Evolutionary conservation across 345 rosid genomes (phyloP).

Genomic region (Hypericum perforatum): DNA sequence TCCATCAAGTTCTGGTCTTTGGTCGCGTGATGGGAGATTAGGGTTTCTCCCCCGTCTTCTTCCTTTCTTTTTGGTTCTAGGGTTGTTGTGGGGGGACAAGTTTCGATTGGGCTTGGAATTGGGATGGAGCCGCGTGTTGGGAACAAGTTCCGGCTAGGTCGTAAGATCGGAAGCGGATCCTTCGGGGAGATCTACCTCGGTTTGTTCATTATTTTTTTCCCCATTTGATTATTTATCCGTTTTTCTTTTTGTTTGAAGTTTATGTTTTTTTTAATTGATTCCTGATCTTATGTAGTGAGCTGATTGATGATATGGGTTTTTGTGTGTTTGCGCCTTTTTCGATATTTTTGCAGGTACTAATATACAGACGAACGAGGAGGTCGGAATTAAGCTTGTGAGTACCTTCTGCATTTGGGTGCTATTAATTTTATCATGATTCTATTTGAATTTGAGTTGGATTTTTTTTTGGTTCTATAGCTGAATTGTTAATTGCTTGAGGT

Average conservation of each 20-base stretch:
- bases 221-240: not conserved
- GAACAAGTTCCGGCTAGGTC: slow-evolving; percentile 79
- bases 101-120: not conserved
- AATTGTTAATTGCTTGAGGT: not conserved
- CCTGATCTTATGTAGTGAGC: not conserved
- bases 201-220: slow-evolving; percentile 17
- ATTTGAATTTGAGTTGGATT: not conserved
- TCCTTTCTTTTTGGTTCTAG: too few relatives aligned
- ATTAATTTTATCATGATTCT: too few relatives aligned
- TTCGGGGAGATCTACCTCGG: slow-evolving; percentile 99
- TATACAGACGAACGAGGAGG: slow-evolving; percentile 85
- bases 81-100: not conserved
- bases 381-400: slow-evolving; percentile 94
- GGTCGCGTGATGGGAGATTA: too few relatives aligned
- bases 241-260: not conserved
- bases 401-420: not conserved
- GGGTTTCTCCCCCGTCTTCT: too few relatives aligned
- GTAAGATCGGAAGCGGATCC: slow-evolving; percentile 97
- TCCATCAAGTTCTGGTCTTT: not conserved
- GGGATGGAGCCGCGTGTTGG: slow-evolving; percentile 85
- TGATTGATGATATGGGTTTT: not conserved
- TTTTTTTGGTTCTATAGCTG: too few relatives aligned
- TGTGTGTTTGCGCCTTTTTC: too few relatives aligned
- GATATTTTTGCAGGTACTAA: slow-evolving; percentile 45
- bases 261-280: not conserved